phyloP scores from a whole-genome alignment of 1,284 basidiomycete species.

The Lentinula novae-zelandiae region DNA sequence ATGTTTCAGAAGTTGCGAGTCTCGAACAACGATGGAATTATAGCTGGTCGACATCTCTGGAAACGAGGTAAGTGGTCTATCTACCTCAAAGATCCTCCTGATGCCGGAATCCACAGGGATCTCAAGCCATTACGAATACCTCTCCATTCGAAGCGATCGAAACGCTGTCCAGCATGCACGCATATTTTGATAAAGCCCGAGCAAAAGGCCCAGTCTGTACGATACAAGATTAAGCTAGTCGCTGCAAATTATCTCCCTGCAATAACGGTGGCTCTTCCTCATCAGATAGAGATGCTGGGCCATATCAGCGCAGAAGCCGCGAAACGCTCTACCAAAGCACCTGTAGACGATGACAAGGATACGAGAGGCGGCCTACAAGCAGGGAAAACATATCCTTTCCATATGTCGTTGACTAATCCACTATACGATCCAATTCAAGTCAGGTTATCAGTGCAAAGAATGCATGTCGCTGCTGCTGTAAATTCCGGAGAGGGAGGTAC shows the following conservation, averaged over 20 bases:
- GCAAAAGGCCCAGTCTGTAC: conserved; percentile 88
- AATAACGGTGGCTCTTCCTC: conserved; percentile 73
- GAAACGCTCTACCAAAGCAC: conserved; percentile 43
- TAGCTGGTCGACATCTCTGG: conserved; percentile 72
- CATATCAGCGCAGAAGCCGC: conserved; percentile 34
- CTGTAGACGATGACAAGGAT: conserved; percentile 38
- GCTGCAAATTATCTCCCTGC: conserved; percentile 92
- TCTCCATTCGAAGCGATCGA: conserved; percentile 89
- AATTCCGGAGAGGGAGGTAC: conserved; percentile 32
- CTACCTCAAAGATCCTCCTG: conserved; percentile 8
- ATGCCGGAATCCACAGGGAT: conserved; percentile 46
- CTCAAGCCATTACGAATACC: conserved; percentile 86
- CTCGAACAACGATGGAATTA: conserved; percentile 80
- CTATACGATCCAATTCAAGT: conserved; percentile 93
- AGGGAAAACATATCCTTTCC: conserved; percentile 81
- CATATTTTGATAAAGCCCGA: conserved; percentile 99
- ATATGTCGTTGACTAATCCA: conserved; percentile 88
- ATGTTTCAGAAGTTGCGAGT: conserved; percentile 59
- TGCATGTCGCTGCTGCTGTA: conserved; percentile 36
- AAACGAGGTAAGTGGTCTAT: conserved; percentile 50
- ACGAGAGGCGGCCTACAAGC: conserved; percentile 52
- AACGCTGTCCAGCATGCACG: conserved; percentile 90
- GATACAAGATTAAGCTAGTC: conserved; percentile 96
- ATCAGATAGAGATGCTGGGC: conserved; percentile 33
- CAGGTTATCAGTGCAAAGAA: conserved; percentile 68